Evolutionary conservation across 305 asterid genomes (phyloP), one percentile per base, ranked within the genome.

Genomic region (Fraxinus paxiana): DNA sequence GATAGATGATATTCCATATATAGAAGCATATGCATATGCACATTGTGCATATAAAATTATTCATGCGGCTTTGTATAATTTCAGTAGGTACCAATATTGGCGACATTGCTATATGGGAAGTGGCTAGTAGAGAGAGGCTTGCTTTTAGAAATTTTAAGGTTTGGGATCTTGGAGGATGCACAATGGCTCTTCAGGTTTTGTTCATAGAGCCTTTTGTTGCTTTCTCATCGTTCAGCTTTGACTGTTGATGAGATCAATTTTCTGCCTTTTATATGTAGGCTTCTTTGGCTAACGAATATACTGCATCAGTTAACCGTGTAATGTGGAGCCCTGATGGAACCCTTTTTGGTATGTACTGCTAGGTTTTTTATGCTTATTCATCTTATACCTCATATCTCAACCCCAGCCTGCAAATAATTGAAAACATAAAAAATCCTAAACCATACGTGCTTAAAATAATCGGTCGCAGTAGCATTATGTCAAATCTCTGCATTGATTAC

Each of bases 61-160:
- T 5, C 17, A 30, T 78, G 9, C 76, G 51, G 73, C 69, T 77
- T 71, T 38, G 37, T 77, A 76, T 54, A 37, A 63, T 84, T 91
- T 77, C 81, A 91, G 96, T 91, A 86, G 96, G 97, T 73, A 91
- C 97, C 26, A 88, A 83, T 76, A 83, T 79, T 2, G 97, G 97
- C 10, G 94, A 91, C 22, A 77, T 89, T 79, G 80, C 92, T 72
- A 35, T 91, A 71, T 92, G 94, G 96, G 94, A 92, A 78, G 88
- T 91, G 69, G 85, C 90, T 67, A 79, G 81, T 20, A 80, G 88
- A 84, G 90, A 86, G 86, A 89, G 85, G 86, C 84, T 90, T 31
- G 77, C 82, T 10, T 80, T 17, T 35, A 83, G 82, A 84, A 89
- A 82, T 79, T 92, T 92, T 77, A 86, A 86, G 85, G 91, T 89